These are phyloP conservation scores for Spathaspora hagerdaliae DNA, from an alignment of 805 yeast genomes.

Conservation along the genomic window DNA sequence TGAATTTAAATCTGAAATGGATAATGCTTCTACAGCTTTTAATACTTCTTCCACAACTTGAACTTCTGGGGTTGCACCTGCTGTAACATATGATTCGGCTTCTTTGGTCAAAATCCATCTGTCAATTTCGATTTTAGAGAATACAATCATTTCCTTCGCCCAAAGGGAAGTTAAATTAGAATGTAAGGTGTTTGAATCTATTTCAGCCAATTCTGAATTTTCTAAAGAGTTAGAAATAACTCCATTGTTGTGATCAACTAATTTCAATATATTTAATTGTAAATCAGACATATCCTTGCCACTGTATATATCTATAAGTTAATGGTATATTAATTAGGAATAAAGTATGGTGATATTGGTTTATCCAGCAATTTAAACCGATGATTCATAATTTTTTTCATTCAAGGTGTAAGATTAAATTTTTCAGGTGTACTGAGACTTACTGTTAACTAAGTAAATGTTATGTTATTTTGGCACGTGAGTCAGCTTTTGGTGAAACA, in stretches of 20 bases:
- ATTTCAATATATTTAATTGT: constrained; percentile 59
- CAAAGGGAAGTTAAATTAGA: constrained; percentile 84
- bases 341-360: too few relatives aligned
- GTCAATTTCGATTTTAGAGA: constrained; percentile 70
- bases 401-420: too few relatives aligned
- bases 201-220: constrained; percentile 54
- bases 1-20: constrained; percentile 67
- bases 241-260: constrained; percentile 48
- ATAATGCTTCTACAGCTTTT: constrained; percentile 71
- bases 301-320: neutral
- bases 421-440: too few relatives aligned
- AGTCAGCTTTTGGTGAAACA: too few relatives aligned
- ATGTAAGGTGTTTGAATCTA: constrained; percentile 62
- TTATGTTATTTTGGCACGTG: too few relatives aligned
- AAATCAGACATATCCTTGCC: constrained; percentile 55
- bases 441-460: too few relatives aligned
- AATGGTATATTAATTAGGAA: too few relatives aligned
- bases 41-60: constrained; percentile 73
- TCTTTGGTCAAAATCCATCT: constrained; percentile 73
- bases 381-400: too few relatives aligned
- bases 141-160: constrained; percentile 77
- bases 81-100: constrained; percentile 69
- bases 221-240: constrained; percentile 64
- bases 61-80: constrained; percentile 84
- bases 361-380: too few relatives aligned